Evolutionary conservation across 2,329 filamentous ascomycete species (phyloP).

Genomic region (Penicillium sp.): DNA sequence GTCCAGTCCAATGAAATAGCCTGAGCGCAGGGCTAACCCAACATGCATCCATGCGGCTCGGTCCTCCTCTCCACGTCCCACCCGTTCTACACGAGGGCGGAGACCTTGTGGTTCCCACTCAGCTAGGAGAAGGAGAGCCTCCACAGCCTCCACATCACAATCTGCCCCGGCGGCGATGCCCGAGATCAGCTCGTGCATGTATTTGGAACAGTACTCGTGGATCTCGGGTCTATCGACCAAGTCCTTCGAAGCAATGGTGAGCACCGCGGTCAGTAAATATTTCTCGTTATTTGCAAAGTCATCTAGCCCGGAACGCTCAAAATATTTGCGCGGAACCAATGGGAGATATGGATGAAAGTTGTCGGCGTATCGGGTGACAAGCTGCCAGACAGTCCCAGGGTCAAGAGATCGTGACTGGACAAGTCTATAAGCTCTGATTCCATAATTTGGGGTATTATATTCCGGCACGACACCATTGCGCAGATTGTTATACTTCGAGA

Average conservation of each 20-base stretch:
- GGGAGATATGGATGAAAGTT: conserved; percentile 74
- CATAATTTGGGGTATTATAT: conserved; percentile 31
- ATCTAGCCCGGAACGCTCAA: conserved; percentile 58
- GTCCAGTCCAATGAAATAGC: conserved; percentile 72
- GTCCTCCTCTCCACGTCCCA: conserved; percentile 74
- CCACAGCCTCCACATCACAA: conserved; percentile 71
- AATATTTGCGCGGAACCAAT: conserved; percentile 64
- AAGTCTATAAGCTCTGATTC: conserved; percentile 48
- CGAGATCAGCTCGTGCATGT: conserved; percentile 72
- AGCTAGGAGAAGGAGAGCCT: conserved; percentile 70
- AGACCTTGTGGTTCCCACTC: conserved; percentile 74
- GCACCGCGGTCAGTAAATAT: conserved; percentile 70
- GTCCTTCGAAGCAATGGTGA: conserved; percentile 74
- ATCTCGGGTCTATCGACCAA: conserved; percentile 66
- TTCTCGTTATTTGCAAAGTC: conserved; percentile 65
- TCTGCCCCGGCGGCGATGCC: conserved; percentile 69
- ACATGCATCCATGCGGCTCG: conserved; percentile 79
- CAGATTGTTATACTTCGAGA: conserved; percentile 31
- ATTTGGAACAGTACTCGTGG: conserved; percentile 68
- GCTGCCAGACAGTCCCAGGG: conserved; percentile 55
- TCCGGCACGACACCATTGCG: conserved; percentile 32
- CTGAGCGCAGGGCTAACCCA: conserved; percentile 69
- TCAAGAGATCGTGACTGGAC: conserved; percentile 52
- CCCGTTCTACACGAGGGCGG: conserved; percentile 61
- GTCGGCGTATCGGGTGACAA: conserved; percentile 64